Evolutionary conservation across 1,284 basidiomycete genomes (phyloP).

Genomic region (Heimioporus retisporus): DNA sequence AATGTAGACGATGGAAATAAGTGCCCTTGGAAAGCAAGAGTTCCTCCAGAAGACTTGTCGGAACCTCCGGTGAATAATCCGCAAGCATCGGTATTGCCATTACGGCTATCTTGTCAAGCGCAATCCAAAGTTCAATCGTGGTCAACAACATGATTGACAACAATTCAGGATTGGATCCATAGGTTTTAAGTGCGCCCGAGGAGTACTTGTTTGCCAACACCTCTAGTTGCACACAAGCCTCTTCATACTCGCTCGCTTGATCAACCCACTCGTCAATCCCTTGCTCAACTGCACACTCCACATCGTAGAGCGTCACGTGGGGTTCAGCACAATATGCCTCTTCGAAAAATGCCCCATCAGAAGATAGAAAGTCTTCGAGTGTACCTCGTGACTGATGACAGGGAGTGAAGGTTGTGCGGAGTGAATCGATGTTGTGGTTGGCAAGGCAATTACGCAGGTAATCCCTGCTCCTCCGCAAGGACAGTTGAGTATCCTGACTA

Average conservation of each 20-base stretch:
- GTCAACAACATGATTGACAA: slow-evolving; percentile 51
- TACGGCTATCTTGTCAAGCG: too few relatives aligned
- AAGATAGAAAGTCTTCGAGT: slow-evolving; percentile 19
- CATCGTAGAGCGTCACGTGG: slow-evolving; percentile 43
- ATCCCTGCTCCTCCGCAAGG: slow-evolving; percentile 36
- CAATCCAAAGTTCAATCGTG: too few relatives aligned
- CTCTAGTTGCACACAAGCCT: slow-evolving; percentile 33
- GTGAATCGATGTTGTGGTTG: background rate
- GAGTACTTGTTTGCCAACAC: slow-evolving; percentile 26
- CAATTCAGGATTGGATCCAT: slow-evolving; percentile 51
- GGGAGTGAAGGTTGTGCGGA: slow-evolving; percentile 23
- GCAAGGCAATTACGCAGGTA: slow-evolving; percentile 37
- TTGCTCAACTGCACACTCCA: slow-evolving; percentile 45
- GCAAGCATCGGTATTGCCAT: background rate
- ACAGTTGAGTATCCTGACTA: slow-evolving; percentile 39
- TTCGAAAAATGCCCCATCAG: slow-evolving; percentile 30
- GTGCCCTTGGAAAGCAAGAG: slow-evolving; percentile 48
- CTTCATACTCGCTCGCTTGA: slow-evolving; percentile 17
- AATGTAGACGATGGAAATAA: slow-evolving; percentile 37
- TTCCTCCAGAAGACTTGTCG: slow-evolving; percentile 45
- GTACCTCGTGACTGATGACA: slow-evolving; percentile 18
- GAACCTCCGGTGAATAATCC: slow-evolving; percentile 57
- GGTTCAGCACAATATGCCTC: slow-evolving; percentile 24
- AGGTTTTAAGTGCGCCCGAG: slow-evolving; percentile 29
- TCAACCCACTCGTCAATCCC: slow-evolving; percentile 45